These are phyloP conservation scores for Exophiala alcalophila DNA, from an alignment of 2,329 filamentous ascomycete species.

Conservation along the genomic window DNA sequence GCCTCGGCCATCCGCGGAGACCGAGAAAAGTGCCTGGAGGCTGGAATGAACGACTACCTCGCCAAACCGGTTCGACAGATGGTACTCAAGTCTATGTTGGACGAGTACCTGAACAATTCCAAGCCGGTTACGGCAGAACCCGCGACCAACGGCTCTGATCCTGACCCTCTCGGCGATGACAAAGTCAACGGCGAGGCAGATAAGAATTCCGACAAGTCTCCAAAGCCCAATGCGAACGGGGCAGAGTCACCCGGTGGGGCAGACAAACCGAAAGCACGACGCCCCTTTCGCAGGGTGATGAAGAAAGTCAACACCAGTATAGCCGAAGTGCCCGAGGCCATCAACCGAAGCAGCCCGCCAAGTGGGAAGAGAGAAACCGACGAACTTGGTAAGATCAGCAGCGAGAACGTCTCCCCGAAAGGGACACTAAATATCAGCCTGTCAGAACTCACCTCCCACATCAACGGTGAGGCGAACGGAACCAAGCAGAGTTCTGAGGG, in stretches of 20 bases:
- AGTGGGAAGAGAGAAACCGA: slow-evolving; percentile 26
- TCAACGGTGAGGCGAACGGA: slow-evolving; percentile 11
- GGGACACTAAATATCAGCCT: background rate
- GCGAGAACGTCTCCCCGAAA: slow-evolving; percentile 19
- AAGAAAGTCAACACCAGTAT: slow-evolving; percentile 20
- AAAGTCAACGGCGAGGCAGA: slow-evolving; percentile 15
- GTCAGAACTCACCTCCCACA: background rate
- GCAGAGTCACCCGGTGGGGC: slow-evolving; percentile 6
- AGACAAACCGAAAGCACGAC: slow-evolving; percentile 22
- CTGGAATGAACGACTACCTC: slow-evolving; percentile 96
- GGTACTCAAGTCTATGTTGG: slow-evolving; percentile 78
- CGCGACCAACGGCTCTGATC: slow-evolving; percentile 3
- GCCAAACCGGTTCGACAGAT: slow-evolving; percentile 92
- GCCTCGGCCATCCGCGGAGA: slow-evolving; percentile 92
- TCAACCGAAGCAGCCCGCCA: slow-evolving; percentile 14
- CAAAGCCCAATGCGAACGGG: slow-evolving; percentile 10
- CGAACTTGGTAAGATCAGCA: slow-evolving; percentile 24
- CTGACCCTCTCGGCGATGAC: slow-evolving; percentile 16
- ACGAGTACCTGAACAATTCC: slow-evolving; percentile 55
- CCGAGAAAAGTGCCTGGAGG: slow-evolving; percentile 89
- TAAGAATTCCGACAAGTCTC: slow-evolving; percentile 4
- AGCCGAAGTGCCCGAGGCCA: slow-evolving; percentile 9
- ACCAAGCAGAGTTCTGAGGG: background rate
- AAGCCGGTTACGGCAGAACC: slow-evolving; percentile 13
- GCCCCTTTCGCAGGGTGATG: slow-evolving; percentile 26